Evolutionary conservation across 225 moss, liverwort and hornwort genomes (phyloP).

Genomic region (Pseudisothecium myosuroides): DNA sequence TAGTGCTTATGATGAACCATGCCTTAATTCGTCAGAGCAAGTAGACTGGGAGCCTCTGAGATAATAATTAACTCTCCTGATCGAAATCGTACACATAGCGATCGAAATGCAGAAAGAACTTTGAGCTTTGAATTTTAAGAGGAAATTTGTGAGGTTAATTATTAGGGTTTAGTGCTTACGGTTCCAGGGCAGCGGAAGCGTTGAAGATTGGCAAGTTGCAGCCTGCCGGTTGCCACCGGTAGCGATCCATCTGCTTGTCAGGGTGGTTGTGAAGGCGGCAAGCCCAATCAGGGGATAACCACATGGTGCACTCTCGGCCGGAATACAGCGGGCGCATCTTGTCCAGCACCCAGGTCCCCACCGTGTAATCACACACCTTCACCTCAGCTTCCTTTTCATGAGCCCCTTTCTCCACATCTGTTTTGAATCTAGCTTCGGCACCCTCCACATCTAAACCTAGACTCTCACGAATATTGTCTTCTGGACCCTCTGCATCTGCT

Average conservation of each 20-base stretch:
- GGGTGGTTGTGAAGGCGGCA: slow-evolving; percentile 53
- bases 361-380: slow-evolving; percentile 33
- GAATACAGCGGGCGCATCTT: slow-evolving; percentile 37
- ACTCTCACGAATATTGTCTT: neutral
- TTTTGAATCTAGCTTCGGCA: neutral
- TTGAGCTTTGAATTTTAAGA: neutral
- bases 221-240: slow-evolving; percentile 62
- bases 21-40: neutral
- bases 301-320: slow-evolving; percentile 46
- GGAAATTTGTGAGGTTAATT: neutral
- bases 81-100: neutral
- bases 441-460: neutral
- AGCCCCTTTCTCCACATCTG: neutral
- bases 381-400: neutral
- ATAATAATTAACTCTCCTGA: neutral
- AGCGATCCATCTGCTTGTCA: slow-evolving; percentile 50
- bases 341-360: slow-evolving; percentile 61
- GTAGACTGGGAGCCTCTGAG: neutral
- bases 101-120: neutral
- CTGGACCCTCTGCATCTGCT: neutral
- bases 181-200: slow-evolving; percentile 24
- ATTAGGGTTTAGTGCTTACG: slow-evolving; percentile 3
- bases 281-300: slow-evolving; percentile 29
- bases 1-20: too few species aligned
- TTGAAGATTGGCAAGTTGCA: slow-evolving; percentile 65